Evolutionary conservation across 2,329 filamentous ascomycete genomes (phyloP), one percentile per base, ranked within the genome.

Genomic region (Phaeomoniella chlamydospora): DNA sequence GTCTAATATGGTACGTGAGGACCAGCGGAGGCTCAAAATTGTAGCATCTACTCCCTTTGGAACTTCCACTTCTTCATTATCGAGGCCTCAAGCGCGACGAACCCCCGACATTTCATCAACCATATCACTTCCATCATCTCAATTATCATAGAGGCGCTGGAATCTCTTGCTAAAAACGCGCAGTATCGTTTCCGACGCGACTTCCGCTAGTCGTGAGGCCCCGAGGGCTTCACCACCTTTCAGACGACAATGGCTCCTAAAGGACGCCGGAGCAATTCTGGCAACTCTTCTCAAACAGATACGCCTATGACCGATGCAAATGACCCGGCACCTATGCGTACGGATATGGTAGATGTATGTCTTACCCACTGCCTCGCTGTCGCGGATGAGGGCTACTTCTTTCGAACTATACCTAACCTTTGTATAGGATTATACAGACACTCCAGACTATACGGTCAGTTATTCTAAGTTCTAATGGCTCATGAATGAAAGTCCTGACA

Each of bases 361-460:
- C n/a, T 32, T 6, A 29, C 13, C 13, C 13, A 10, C 22, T 13
- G 22, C 22, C 22, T 10, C 22, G 13, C 22, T 13, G 13, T 13
- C 10, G 22, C 22, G 13, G 10, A 13, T 13, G 22, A 29, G 22
- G 22, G 10, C 13, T 10, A 29, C 22, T 29, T 29, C 22, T 13
- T 29, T 29, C 22, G 13, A 29, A 29, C 13, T 10, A 29, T 29
- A 10, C 22, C 22, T 29, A 29, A 13, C 22, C 10, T 29, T 13
- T 14, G 32, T n/a, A 6, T 17, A 68, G 59, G 63, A 64, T 44
- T 62, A 65, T 39, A 59, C 73, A 49, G 71, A 76, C 38, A 77
- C 72, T 5, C 72, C 72, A 31, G 72, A 76, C 44, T 76, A 76
- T 52, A 76, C 73, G 43, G 65, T 68, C 65, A 45, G 45, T 33